Percentiles rank a stretch among this genome's conserved stretches.
Evolutionary conservation across 139 green algal genomes (phyloP).

Genomic region (Coccomyxa sp.): DNA sequence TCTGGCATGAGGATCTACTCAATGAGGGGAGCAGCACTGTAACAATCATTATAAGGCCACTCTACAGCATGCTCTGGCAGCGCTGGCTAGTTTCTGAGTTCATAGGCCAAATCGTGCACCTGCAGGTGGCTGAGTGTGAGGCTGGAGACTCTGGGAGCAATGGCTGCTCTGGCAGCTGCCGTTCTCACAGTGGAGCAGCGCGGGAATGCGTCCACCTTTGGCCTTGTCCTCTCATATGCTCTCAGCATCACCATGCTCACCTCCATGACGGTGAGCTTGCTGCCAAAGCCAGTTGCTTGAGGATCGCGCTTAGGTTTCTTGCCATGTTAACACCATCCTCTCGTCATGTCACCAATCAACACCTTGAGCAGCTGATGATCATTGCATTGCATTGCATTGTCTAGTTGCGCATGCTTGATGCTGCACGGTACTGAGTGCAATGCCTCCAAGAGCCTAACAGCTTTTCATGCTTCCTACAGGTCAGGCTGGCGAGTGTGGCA

Average conservation of each 20-base stretch:
- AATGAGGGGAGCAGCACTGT: too few relatives aligned
- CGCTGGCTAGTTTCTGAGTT: too few relatives aligned
- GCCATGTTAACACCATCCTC: neutral
- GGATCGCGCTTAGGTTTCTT: neutral
- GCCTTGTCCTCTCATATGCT: constrained; percentile 56
- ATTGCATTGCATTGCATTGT: neutral
- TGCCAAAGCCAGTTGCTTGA: neutral
- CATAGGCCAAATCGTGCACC: too few relatives aligned
- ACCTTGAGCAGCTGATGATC: neutral
- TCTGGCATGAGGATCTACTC: too few relatives aligned
- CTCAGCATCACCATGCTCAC: constrained; percentile 53
- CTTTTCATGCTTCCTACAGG: neutral
- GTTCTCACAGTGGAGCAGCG: constrained; percentile 61
- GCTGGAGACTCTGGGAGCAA: constrained; percentile 57
- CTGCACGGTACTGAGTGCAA: neutral
- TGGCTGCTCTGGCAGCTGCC: constrained; percentile 47
- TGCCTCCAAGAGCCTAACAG: neutral
- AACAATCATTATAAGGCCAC: neutral
- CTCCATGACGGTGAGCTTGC: constrained; percentile 46
- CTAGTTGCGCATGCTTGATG: neutral
- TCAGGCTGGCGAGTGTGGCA: constrained; percentile 48
- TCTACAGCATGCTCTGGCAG: too few relatives aligned
- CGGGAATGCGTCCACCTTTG: constrained; percentile 29
- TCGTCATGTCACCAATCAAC: neutral
- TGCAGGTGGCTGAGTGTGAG: constrained; percentile 59